Evolutionary conservation across 2,329 filamentous ascomycete species (phyloP).

Genomic region (Fusarium neocosmosporiellum): DNA sequence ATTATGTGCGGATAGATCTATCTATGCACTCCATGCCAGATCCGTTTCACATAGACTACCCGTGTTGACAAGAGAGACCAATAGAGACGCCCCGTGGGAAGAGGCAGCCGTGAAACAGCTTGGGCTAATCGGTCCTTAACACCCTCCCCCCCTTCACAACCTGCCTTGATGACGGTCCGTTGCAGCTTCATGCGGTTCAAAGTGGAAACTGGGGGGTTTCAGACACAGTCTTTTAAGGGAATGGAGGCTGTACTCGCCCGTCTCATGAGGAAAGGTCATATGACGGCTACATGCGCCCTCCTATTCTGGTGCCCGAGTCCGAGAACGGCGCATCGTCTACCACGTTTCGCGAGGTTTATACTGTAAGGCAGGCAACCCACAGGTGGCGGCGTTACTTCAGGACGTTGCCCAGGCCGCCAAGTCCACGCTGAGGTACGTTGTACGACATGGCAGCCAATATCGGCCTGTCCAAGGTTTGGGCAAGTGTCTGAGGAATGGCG

Average conservation of each 20-base stretch:
- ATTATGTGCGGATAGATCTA: constrained; percentile 2
- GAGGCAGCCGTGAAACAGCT: background rate
- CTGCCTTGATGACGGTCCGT: background rate
- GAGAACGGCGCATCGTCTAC: background rate
- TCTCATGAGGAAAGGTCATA: background rate
- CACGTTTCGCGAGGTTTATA: background rate
- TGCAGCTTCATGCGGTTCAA: background rate
- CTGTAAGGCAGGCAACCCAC: background rate
- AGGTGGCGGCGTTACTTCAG: constrained; percentile 12
- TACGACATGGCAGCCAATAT: constrained; percentile 13
- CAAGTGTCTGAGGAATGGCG: constrained; percentile 1
- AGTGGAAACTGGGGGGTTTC: background rate
- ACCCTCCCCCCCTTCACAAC: background rate
- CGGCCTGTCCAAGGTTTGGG: background rate
- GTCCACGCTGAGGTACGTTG: constrained; percentile 12
- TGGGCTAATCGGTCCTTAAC: background rate
- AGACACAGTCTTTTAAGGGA: background rate
- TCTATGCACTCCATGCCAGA: background rate
- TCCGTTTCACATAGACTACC: constrained; percentile 9
- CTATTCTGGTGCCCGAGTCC: background rate
- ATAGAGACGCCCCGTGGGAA: background rate
- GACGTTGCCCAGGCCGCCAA: background rate
- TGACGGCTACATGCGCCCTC: background rate
- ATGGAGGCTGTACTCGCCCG: background rate
- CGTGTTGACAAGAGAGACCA: background rate